Conservation (phyloP, 176 grass and related monocot genomes). For the Luzula sylvatica region DNA sequence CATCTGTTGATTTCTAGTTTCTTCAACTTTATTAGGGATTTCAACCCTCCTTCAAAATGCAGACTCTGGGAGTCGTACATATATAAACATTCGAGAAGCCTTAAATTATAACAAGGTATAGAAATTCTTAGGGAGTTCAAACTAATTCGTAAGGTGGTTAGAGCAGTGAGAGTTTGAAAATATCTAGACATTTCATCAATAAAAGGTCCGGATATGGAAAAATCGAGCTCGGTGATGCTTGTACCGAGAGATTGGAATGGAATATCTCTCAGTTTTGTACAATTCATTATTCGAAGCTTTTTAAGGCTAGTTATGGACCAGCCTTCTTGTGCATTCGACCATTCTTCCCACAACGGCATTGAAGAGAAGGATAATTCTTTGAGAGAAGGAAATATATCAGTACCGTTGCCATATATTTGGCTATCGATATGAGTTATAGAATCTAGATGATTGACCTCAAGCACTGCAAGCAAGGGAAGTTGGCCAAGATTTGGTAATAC, state of each 20-base stretch:
- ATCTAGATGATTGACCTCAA: slow-evolving; percentile 10
- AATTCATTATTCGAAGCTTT: slow-evolving; percentile 25
- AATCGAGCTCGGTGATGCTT: slow-evolving; percentile 17
- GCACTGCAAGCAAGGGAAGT: slow-evolving; percentile 22
- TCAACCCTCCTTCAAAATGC: background rate
- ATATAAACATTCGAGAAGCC: background rate
- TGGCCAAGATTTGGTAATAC: slow-evolving; percentile 32
- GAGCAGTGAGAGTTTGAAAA: background rate
- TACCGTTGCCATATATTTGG: slow-evolving; percentile 25
- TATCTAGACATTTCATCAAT: too few species aligned
- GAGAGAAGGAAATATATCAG: slow-evolving; percentile 30
- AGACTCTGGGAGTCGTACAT: background rate
- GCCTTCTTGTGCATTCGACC: slow-evolving; percentile 9
- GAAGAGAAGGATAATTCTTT: slow-evolving; percentile 15
- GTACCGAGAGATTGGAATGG: slow-evolving; percentile 13
- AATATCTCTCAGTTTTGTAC: background rate
- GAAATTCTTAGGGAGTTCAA: background rate
- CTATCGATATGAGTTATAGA: slow-evolving; percentile 2
- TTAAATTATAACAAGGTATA: background rate
- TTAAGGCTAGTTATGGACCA: background rate
- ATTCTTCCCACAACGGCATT: slow-evolving; percentile 20
- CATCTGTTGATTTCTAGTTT: background rate
- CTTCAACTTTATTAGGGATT: background rate
- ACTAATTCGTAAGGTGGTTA: background rate
- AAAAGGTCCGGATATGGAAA: background rate